Percentiles rank a stretch among this genome's conserved stretches.
phyloP scores from a whole-genome alignment of 164 flowering plant genomes.

The Vitis rotundifolia region DNA sequence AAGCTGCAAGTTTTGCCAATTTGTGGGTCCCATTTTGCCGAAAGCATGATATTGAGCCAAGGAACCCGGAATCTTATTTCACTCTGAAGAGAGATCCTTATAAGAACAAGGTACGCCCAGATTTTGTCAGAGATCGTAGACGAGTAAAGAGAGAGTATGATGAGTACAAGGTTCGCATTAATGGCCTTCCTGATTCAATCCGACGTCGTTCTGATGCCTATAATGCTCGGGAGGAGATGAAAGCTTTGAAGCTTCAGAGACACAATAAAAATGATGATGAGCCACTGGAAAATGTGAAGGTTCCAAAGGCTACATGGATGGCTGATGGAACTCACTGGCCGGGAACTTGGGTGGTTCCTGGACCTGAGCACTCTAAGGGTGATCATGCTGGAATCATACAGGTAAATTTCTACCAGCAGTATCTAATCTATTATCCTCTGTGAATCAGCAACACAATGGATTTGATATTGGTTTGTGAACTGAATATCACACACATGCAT shows the following conservation, averaged over 20 bases:
- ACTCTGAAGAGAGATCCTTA: slow-evolving; percentile 63
- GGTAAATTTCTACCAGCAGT: slow-evolving; percentile 32
- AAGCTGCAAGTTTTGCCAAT: slow-evolving; percentile 80
- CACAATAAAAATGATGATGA: slow-evolving; percentile 38
- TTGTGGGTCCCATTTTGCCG: slow-evolving; percentile 88
- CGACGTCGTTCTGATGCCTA: slow-evolving; percentile 78
- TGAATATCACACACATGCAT: too few relatives aligned
- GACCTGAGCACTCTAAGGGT: slow-evolving; percentile 66
- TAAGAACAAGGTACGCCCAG: slow-evolving; percentile 62
- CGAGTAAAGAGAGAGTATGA: slow-evolving; percentile 77
- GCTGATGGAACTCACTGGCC: slow-evolving; percentile 93
- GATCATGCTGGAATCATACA: slow-evolving; percentile 90
- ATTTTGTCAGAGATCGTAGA: slow-evolving; percentile 83
- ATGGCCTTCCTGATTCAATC: slow-evolving; percentile 73
- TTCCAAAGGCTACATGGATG: slow-evolving; percentile 89
- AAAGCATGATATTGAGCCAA: slow-evolving; percentile 76
- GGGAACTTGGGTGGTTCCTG: slow-evolving; percentile 70
- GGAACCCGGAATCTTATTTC: slow-evolving; percentile 82
- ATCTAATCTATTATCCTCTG: too few relatives aligned
- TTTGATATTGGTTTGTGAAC: too few relatives aligned
- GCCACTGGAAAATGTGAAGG: slow-evolving; percentile 41
- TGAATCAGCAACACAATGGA: not conserved
- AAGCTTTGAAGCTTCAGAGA: slow-evolving; percentile 61
- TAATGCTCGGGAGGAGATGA: slow-evolving; percentile 69
- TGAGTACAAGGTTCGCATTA: slow-evolving; percentile 77